Evolutionary conservation across 179 eudicot genomes (phyloP).

Genomic region (Monotropa hypopitys): DNA sequence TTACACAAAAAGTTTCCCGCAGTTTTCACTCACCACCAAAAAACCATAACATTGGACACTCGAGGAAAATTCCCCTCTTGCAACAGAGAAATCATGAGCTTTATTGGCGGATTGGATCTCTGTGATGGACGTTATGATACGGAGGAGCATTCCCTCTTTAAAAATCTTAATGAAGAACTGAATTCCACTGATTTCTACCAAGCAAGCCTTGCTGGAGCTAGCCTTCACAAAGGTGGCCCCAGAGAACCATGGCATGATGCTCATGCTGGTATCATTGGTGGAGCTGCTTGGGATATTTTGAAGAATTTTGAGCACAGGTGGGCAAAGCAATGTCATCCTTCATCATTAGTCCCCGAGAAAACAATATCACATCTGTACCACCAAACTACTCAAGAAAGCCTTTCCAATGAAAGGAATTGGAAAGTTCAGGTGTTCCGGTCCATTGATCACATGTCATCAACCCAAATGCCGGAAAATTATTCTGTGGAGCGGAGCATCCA

Average conservation of each 20-base stretch:
- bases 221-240: slow-evolving; percentile 65
- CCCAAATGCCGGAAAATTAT: slow-evolving; percentile 27
- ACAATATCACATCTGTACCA: slow-evolving; percentile 26
- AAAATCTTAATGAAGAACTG: slow-evolving; percentile 43
- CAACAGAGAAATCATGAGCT: slow-evolving; percentile 63
- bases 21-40: slow-evolving; percentile 66
- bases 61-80: slow-evolving; percentile 27
- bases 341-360: slow-evolving; percentile 31
- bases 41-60: slow-evolving; percentile 55
- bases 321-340: slow-evolving; percentile 68
- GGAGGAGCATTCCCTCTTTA: slow-evolving; percentile 56
- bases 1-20: slow-evolving; percentile 56
- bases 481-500: slow-evolving; percentile 59
- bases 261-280: slow-evolving; percentile 66
- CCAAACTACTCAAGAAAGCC: slow-evolving; percentile 14
- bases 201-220: slow-evolving; percentile 61
- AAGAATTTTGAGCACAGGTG: slow-evolving; percentile 80
- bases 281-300: slow-evolving; percentile 63
- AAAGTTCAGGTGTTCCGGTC: slow-evolving; percentile 78
- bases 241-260: slow-evolving; percentile 89
- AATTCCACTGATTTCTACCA: slow-evolving; percentile 59
- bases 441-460: slow-evolving; percentile 66
- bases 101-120: slow-evolving; percentile 81
- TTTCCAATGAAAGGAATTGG: slow-evolving; percentile 33
- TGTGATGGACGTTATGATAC: slow-evolving; percentile 89